These are phyloP conservation scores for Phytophthora citricola DNA, from an alignment of 352 stramenopile genomes.

Conservation along the genomic window DNA sequence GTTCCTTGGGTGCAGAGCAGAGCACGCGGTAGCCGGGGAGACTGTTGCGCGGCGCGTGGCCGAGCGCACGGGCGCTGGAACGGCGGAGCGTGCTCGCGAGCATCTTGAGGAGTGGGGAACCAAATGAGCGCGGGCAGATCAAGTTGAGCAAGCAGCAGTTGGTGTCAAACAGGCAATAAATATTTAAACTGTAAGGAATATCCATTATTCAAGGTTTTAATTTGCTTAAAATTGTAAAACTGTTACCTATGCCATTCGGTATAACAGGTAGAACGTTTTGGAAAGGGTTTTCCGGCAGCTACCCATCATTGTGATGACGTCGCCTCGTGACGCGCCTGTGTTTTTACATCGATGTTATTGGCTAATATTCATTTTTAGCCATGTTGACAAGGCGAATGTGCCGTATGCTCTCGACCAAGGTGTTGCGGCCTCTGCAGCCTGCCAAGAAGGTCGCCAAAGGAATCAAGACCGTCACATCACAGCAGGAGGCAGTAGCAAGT, in stretches of 20 bases:
- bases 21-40: conserved; percentile 43
- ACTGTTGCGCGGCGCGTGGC: conserved; percentile 14
- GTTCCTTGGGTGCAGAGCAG: conserved; percentile 54
- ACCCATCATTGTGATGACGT: conserved; percentile 12
- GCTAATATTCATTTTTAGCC: conserved; percentile 14
- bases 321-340: conserved; percentile 18
- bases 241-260: neutral
- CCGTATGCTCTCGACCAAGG: conserved; percentile 30
- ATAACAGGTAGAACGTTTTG: neutral
- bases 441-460: conserved; percentile 3
- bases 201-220: neutral
- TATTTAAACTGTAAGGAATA: neutral
- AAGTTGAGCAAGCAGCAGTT: conserved; percentile 2
- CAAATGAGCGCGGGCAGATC: conserved; percentile 1
- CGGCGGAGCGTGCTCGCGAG: conserved; percentile 35
- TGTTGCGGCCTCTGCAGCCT: conserved; percentile 13
- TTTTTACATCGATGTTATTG: conserved; percentile 5
- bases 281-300: conserved; percentile 5
- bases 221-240: neutral
- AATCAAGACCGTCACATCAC: neutral
- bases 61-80: conserved; percentile 14
- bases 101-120: conserved; percentile 29
- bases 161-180: neutral
- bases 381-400: conserved; percentile 22
- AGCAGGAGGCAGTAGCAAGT: neutral